phyloP scores from a whole-genome alignment of 331 rosid genomes.

The Arachis monticola region DNA sequence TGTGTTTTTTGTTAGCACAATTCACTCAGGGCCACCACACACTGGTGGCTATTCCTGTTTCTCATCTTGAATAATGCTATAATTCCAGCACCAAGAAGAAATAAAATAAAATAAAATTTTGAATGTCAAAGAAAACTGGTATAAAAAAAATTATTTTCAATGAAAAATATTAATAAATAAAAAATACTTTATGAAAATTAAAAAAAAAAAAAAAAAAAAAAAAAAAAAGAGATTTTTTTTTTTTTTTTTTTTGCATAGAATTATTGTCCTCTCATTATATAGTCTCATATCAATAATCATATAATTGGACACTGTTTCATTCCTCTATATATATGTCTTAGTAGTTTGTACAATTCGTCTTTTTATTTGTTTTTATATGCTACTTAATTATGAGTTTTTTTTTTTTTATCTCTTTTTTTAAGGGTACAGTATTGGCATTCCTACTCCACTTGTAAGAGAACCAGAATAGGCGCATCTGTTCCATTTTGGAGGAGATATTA shows the following conservation, averaged over 20 bases:
- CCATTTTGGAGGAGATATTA: constrained; percentile 13
- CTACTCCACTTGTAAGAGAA: constrained; percentile 33
- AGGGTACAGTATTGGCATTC: constrained; percentile 12
- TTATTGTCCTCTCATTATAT: constrained; percentile 27
- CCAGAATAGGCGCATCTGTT: constrained; percentile 33
- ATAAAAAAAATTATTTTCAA: not conserved
- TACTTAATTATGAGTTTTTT: constrained; percentile 25
- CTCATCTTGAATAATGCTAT: constrained; percentile 14
- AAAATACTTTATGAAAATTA: constrained; percentile 48
- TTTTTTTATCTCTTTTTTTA: not conserved
- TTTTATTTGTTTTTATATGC: constrained; percentile 34
- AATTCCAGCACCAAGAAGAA: constrained; percentile 18
- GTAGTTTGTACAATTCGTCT: constrained; percentile 25
- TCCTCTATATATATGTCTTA: constrained; percentile 13
- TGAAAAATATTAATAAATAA: not conserved
- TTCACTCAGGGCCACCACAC: constrained; percentile 48
- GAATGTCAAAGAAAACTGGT: not conserved
- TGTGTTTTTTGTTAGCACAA: constrained; percentile 47
- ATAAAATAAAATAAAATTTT: not conserved
- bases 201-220: too few species aligned
- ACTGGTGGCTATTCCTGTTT: not conserved
- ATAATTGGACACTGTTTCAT: constrained; percentile 42
- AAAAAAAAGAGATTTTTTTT: constrained; percentile 4
- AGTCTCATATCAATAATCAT: too few species aligned
- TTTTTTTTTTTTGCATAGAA: constrained; percentile 2